Base-by-base conservation (phyloP, 148 eudicot genomes). In the Rhododendron simsii region DNA sequence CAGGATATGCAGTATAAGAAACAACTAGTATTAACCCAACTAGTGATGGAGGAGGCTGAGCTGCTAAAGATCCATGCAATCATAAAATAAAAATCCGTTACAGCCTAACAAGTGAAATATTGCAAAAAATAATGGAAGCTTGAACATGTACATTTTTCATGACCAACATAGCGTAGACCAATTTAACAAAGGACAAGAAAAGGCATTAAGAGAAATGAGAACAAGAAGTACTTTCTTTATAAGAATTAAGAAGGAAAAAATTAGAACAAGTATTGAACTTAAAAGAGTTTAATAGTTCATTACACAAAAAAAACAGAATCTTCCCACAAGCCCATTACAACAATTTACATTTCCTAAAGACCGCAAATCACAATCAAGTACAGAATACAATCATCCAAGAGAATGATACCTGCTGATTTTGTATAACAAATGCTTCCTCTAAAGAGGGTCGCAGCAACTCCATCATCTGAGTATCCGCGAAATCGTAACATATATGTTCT, bases 391-490 rank as follows among this genome's bases (percentile, higher is more conserved):
- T 12, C 44, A 20, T 45, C 21, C n/a, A 73, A 74, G 85, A 85
- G 45, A 78, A 10, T 76, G 35, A 23, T 79, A 92, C 94, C 92
- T 91, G 94, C 82, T 97, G 99, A 89, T 97, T 97, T 91, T 97
- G 99, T 88, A 97, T 97, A 7, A 97, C 99, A 90, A 97, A 97
- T 81, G 99, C 99, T 92, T 97, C 99, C 85, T 97, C 99, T 84
- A 97, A 73, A 51, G 99, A 97, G 87, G 99, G 99, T 63, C 98
- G 93, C 78, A 97, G 94, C 91, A 97, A 88, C 86, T 97, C 99
- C 99, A 97, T 95, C 99, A 97, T 97, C 87, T 94, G 98, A 79
- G 98, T 95, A 86, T 95, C 98, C 78, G 91, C 76, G 82, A 97
- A 97, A 89, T 95, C 98, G 69, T 97, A 97, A 87, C 99, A 97